Percentiles rank a stretch among this genome's conserved stretches.
Evolutionary conservation across 768 basidiomycete species (phyloP).

Genomic region (Gloeostereum incarnatum): DNA sequence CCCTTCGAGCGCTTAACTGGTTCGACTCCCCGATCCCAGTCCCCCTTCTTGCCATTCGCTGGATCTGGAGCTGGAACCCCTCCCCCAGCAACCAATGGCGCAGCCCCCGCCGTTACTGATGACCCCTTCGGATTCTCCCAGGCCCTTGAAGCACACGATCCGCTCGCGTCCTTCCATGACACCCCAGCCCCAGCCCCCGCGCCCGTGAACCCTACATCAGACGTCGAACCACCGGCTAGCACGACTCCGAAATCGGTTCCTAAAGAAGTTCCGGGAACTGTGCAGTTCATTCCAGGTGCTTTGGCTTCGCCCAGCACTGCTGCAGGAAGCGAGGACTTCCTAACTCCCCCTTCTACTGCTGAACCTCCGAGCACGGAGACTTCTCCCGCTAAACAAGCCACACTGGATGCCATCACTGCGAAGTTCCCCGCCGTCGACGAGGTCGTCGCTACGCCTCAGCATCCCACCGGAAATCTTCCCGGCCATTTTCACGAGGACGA

Average conservation of each 20-base stretch:
- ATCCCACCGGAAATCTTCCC: conserved; percentile 9
- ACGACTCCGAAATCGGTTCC: conserved; percentile 8
- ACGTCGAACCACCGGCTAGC: conserved; percentile 5
- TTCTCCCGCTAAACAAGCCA: conserved; percentile 16
- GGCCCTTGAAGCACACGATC: conserved; percentile 15
- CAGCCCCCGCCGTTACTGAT: conserved; percentile 12
- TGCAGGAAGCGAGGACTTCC: conserved; percentile 45
- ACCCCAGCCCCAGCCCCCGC: conserved; percentile 5
- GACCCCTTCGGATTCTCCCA: conserved; percentile 48
- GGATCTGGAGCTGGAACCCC: conserved; percentile 26
- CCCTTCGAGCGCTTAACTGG: conserved; percentile 74
- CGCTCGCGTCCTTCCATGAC: conserved; percentile 5
- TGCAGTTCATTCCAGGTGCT: conserved; percentile 10
- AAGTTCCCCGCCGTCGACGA: conserved; percentile 30
- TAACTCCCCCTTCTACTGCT: conserved; percentile 48
- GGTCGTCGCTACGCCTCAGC: conserved; percentile 7
- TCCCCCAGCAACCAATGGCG: conserved; percentile 18
- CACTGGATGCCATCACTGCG: conserved; percentile 25
- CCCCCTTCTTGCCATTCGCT: conserved; percentile 50
- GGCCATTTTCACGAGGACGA: conserved; percentile 10
- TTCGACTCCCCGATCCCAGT: conserved; percentile 40
- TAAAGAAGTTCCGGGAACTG: conserved; percentile 12
- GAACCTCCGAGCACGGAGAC: conserved; percentile 10
- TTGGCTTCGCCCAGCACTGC: conserved; percentile 15
- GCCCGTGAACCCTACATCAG: conserved; percentile 1